Percentiles rank a stretch among this genome's conserved stretches.
These are phyloP conservation scores for Taiozyma sp. DNA, from an alignment of 1,139 yeast species.

Conservation along the genomic window DNA sequence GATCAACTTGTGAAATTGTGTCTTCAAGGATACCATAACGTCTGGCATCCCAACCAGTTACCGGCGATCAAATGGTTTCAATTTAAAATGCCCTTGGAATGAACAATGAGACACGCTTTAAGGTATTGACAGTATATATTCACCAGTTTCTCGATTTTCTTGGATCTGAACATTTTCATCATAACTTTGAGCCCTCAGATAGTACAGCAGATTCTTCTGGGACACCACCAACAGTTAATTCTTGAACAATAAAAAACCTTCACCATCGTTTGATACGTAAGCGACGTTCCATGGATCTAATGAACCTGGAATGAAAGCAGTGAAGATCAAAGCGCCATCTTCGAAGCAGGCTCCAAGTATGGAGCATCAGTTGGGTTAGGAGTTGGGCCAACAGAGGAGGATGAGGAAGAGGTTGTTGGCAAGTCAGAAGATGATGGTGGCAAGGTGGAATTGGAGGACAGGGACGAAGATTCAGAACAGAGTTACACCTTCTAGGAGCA, in stretches of 20 bases:
- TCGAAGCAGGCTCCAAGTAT: background rate
- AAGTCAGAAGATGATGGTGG: background rate
- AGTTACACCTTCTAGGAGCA: background rate
- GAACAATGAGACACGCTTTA: conserved; percentile 88
- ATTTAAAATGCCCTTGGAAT: conserved; percentile 95
- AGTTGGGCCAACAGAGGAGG: background rate
- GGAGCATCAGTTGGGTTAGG: background rate
- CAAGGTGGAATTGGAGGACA: background rate
- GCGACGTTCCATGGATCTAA: conserved; percentile 1
- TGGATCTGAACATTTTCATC: conserved; percentile 93
- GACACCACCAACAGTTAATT: background rate
- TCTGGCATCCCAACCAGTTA: conserved; percentile 94
- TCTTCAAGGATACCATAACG: conserved; percentile 95
- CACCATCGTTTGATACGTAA: background rate
- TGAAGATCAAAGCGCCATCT: background rate
- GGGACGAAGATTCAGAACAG: background rate
- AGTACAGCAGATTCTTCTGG: background rate
- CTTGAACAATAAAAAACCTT: background rate
- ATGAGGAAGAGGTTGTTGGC: background rate
- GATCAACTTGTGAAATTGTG: conserved; percentile 90
- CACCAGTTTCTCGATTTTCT: conserved; percentile 86
- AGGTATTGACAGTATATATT: conserved; percentile 81
- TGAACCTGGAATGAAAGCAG: background rate
- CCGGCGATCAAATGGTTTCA: conserved; percentile 98
- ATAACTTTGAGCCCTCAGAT: conserved; percentile 29